phyloP scores from a whole-genome alignment of 1,284 basidiomycete genomes.

The Chalciporus sp. region DNA sequence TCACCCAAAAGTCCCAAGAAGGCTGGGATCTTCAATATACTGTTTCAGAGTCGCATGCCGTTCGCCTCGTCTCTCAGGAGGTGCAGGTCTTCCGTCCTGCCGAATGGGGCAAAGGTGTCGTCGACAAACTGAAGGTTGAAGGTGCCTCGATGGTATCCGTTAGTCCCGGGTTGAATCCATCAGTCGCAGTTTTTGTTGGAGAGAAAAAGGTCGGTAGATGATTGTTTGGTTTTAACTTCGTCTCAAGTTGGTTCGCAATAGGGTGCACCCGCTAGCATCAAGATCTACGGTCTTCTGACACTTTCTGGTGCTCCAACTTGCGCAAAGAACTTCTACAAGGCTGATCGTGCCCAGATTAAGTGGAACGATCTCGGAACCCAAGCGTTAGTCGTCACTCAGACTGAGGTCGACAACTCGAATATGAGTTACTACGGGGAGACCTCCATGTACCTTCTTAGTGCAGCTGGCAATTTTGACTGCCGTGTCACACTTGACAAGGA shows the following conservation, averaged over 20 bases:
- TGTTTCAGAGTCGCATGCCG: conserved; percentile 85
- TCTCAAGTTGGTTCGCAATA: conserved; percentile 28
- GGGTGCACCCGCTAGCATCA: conserved; percentile 91
- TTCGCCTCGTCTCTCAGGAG: conserved; percentile 83
- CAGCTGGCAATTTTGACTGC: conserved; percentile 96
- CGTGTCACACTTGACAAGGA: conserved; percentile 94
- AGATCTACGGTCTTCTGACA: conserved; percentile 82
- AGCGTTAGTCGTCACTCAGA: conserved; percentile 88
- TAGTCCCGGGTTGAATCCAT: conserved; percentile 83
- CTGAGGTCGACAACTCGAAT: conserved; percentile 96
- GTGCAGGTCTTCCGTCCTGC: conserved; percentile 86
- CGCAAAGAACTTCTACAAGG: conserved; percentile 95
- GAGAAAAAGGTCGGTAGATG: conserved; percentile 80
- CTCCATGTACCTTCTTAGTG: conserved; percentile 89
- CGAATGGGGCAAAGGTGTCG: conserved; percentile 77
- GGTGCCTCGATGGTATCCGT: conserved; percentile 76
- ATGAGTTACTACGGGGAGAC: conserved; percentile 99
- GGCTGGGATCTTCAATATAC: conserved; percentile 93
- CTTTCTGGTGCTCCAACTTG: conserved; percentile 56
- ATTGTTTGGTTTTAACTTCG: not conserved
- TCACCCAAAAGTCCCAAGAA: conserved; percentile 84
- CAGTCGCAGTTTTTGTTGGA: conserved; percentile 86
- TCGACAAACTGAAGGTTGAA: conserved; percentile 83
- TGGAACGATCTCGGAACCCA: conserved; percentile 94
- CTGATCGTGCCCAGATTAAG: conserved; percentile 92